Base-by-base conservation (phyloP, 2,329 filamentous ascomycete species). In the Xylaria digitata region DNA sequence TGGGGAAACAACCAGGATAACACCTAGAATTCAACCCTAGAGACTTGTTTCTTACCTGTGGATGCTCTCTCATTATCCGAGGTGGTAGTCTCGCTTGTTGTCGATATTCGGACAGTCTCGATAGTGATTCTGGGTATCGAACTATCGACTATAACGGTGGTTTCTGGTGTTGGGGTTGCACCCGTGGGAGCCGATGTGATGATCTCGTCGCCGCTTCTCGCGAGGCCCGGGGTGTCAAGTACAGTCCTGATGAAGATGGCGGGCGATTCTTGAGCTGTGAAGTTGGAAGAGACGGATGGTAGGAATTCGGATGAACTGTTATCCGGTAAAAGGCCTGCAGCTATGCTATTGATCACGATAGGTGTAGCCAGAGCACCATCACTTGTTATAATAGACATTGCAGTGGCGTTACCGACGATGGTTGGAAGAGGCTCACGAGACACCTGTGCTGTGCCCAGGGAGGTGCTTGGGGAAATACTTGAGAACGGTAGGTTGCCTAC, bases 131-230 rank as follows among this genome's bases (percentile, higher is more conserved):
- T n/a, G n/a, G n/a, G n/a, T n/a, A n/a, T n/a, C n/a, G n/a, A n/a
- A n/a, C n/a, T n/a, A n/a, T n/a, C n/a, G n/a, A n/a, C n/a, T n/a
- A n/a, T n/a, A n/a, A n/a, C n/a, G n/a, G n/a, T n/a, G n/a, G n/a
- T n/a, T n/a, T n/a, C n/a, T n/a, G n/a, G n/a, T n/a, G 32, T 34
- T 34, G 7, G 7, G 32, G 32, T 9, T 34, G 7, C 32, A 6
- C 32, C 32, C 6, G 61, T 37, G 11, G 61, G 53, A 11, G 46
- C 45, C 5, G 46, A 17, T 3, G 61, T 63, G 19, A 53, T 46
- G 43, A 53, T 23, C 37, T 34, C 13, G 34, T 42, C 19, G 11
- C 19, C 23, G 37, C 19, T 46, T 26, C 19, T 50, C 46, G 23
- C 11, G 46, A 48, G 13, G 19, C n/a, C 8, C 15, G 26, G 26